These are phyloP conservation scores for Acidomyces sp. DNA, from an alignment of 495 filamentous ascomycete species.

Conservation along the genomic window DNA sequence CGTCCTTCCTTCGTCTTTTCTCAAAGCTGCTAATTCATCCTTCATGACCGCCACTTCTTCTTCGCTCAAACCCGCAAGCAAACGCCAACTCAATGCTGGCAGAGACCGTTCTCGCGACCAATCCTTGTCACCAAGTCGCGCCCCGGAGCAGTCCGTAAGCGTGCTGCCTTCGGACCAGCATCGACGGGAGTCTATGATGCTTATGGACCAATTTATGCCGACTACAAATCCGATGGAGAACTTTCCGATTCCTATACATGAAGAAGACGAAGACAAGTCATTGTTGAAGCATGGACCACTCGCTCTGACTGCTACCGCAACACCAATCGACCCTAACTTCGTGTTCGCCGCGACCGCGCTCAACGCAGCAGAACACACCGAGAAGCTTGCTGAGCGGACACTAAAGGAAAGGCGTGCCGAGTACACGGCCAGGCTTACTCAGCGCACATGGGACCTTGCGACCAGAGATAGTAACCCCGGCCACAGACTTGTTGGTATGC, in stretches of 20 bases:
- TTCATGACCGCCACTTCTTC: constrained; percentile 89
- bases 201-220: constrained; percentile 31
- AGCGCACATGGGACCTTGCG: constrained; percentile 88
- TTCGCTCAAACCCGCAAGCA: constrained; percentile 40
- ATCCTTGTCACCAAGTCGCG: constrained; percentile 25
- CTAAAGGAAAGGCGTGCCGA: constrained; percentile 26
- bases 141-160: constrained; percentile 15
- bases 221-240: constrained; percentile 11
- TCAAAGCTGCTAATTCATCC: constrained; percentile 86
- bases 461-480: constrained; percentile 86
- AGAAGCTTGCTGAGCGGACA: no score
- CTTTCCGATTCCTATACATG: constrained; percentile 9
- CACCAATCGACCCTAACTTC: constrained; percentile 19
- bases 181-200: constrained; percentile 28
- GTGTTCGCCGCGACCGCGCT: constrained; percentile 12
- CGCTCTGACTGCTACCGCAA: constrained; percentile 15
- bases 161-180: constrained; percentile 5
- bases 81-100: constrained; percentile 24
- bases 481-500: constrained; percentile 84
- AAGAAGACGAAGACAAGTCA: constrained; percentile 1
- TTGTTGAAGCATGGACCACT: neutral
- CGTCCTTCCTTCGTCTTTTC: constrained; percentile 76
- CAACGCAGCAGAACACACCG: constrained; percentile 17
- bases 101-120: constrained; percentile 30
- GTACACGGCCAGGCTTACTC: constrained; percentile 78